Conservation (phyloP, 306 rosid genomes). For the Clitoria ternatea region DNA sequence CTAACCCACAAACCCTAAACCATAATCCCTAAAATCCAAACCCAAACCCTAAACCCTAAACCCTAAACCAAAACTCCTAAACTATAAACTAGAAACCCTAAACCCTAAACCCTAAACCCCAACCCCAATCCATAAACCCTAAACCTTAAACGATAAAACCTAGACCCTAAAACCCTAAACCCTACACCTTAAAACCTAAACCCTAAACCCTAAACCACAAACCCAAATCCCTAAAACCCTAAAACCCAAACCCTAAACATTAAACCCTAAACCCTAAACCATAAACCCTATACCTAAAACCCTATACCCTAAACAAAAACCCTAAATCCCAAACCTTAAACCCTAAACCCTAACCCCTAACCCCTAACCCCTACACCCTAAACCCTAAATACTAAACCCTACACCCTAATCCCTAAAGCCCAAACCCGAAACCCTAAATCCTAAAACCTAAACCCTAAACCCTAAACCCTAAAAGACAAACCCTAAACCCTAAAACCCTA, state of each 20-base stretch:
- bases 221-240: no score
- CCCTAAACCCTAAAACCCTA: no score
- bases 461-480: no score
- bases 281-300: background rate
- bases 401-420: slow-evolving; percentile 9
- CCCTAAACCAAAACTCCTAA: no score
- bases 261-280: background rate
- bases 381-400: slow-evolving; percentile 12
- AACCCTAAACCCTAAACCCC: no score
- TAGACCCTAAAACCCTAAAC: background rate
- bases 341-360: background rate
- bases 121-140: no score
- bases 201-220: background rate
- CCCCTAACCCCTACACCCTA: background rate
- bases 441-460: background rate
- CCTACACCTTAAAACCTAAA: background rate
- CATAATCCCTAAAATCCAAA: no score
- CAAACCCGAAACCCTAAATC: background rate
- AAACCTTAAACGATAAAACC: no score
- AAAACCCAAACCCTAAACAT: background rate
- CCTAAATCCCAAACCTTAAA: background rate
- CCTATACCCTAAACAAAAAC: no score
- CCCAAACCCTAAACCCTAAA: no score
- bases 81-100: no score
- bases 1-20: no score